These are phyloP conservation scores for Fusarium tuaranense DNA, from an alignment of 2,329 filamentous ascomycete species.

Conservation along the genomic window DNA sequence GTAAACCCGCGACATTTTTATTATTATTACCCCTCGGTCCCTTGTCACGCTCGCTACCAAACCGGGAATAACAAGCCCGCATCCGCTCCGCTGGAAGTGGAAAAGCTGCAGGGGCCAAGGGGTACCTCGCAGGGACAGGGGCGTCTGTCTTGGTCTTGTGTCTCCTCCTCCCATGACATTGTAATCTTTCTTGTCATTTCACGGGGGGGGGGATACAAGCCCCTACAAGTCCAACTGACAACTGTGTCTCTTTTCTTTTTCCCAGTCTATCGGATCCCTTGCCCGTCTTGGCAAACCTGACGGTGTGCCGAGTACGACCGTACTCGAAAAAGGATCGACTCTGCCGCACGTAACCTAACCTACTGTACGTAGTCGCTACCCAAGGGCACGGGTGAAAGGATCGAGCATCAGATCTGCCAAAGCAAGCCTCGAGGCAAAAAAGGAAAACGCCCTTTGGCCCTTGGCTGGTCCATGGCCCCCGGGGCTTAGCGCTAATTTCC, in stretches of 20 bases:
- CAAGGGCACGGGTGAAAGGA: neutral
- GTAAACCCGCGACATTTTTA: neutral
- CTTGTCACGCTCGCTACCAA: constrained; percentile 9
- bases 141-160: neutral
- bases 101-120: constrained; percentile 22
- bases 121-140: constrained; percentile 17
- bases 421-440: neutral
- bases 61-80: constrained; percentile 27
- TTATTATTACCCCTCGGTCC: neutral
- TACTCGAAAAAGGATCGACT: neutral
- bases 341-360: neutral
- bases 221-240: neutral
- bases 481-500: constrained; percentile 14
- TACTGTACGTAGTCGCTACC: neutral
- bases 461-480: neutral
- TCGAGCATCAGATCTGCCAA: neutral
- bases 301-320: neutral
- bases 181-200: neutral
- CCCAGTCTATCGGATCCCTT: neutral
- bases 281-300: neutral
- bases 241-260: neutral
- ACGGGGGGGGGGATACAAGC: neutral
- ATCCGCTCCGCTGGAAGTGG: constrained; percentile 4
- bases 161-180: constrained; percentile 1
- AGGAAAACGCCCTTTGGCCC: constrained; percentile 7